Conservation (phyloP, 2,329 filamentous ascomycete genomes). For the Berkeleyomyces basicola region DNA sequence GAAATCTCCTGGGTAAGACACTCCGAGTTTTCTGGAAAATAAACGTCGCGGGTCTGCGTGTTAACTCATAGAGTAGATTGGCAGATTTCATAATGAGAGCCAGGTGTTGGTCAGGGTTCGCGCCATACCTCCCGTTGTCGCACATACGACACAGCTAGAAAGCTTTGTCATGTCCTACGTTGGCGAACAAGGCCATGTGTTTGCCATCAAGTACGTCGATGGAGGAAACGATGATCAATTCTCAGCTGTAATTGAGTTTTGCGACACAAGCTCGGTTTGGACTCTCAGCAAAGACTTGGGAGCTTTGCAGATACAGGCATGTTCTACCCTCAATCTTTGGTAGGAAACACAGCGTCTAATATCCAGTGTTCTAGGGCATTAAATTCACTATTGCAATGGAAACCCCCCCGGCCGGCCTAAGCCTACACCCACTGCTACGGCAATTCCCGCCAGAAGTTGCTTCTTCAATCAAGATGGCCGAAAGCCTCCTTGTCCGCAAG, state of each 20-base stretch:
- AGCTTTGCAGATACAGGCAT: neutral
- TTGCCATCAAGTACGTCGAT: conserved; percentile 21
- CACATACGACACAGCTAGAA: conserved; percentile 13
- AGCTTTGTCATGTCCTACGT: neutral
- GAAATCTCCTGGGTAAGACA: neutral
- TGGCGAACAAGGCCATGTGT: neutral
- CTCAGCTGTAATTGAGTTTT: neutral
- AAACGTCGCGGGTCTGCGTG: neutral
- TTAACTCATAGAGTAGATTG: neutral
- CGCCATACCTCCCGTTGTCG: neutral
- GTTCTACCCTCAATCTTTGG: neutral
- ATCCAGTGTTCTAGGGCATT: neutral
- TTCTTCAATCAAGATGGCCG: neutral
- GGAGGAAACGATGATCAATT: neutral
- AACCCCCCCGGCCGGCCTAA: neutral
- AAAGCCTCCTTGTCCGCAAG: neutral
- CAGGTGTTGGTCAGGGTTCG: conserved; percentile 2
- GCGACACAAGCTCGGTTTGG: neutral
- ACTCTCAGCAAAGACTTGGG: neutral
- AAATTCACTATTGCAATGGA: neutral
- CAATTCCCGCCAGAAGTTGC: neutral
- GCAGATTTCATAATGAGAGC: neutral
- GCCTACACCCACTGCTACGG: neutral
- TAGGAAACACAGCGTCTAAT: neutral
- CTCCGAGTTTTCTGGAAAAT: neutral